Conservation (phyloP, 75 land plant species). For the Cunninghamia lanceolata region DNA sequence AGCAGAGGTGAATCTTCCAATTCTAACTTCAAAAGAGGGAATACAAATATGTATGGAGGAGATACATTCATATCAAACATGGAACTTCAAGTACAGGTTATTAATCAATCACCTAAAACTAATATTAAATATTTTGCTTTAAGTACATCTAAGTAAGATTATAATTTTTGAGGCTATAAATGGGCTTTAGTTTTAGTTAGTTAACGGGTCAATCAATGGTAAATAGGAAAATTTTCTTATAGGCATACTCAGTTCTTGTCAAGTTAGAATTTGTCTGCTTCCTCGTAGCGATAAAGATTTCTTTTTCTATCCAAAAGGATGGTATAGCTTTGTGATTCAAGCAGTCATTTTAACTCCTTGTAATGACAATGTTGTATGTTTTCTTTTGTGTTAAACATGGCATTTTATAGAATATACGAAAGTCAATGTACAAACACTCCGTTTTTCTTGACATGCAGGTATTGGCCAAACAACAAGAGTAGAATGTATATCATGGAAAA, state of each 20-base stretch:
- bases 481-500: conserved; percentile 87
- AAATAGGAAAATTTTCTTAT: background rate
- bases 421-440: background rate
- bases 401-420: background rate
- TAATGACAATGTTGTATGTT: background rate
- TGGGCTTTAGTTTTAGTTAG: background rate
- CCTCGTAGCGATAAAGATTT: background rate
- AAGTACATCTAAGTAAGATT: no score
- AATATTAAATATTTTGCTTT: background rate
- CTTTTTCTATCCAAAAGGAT: background rate
- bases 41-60: conserved; percentile 37
- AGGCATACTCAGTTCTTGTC: background rate
- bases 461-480: conserved; percentile 90
- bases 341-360: background rate
- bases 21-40: conserved; percentile 30
- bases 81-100: conserved; percentile 50
- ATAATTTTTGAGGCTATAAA: no score
- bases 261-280: background rate
- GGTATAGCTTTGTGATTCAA: background rate
- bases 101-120: background rate
- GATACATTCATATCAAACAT: conserved; percentile 10
- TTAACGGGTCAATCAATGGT: background rate
- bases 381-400: background rate
- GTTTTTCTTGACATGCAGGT: conserved; percentile 31
- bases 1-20: conserved; percentile 36